Base-by-base conservation (phyloP, 2,329 filamentous ascomycete species). In the Botrytis galanthina region DNA sequence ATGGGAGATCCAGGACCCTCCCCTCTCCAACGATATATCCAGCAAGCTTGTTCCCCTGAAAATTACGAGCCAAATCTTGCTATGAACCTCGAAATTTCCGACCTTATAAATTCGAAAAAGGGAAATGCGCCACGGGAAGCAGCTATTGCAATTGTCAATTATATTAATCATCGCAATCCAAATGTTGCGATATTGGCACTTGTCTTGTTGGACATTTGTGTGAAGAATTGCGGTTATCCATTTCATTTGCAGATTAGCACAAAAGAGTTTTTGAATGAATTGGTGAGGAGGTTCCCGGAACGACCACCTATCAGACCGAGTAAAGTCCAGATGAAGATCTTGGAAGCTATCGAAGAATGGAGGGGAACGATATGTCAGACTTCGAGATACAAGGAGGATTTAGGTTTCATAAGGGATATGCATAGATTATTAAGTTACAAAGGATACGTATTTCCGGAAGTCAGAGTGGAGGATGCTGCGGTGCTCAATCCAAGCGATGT, bases 201-300 rank as follows among this genome's bases (percentile, higher is more conserved):
- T 80, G 91, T 91, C 85, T 89, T 99, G 78, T 93, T 99, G 81
- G 96, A 99, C 82, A 98, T 98, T 76, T 98, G 96, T 83, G 96
- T 98, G 83, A 99, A 99, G 87, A 99, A 99, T 85, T 99, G 96
- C 87, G 96, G 96, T 79, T 99, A 99, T 82, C 95, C 96, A 1
- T 99, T 99, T 83, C 96, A 99, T 81, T 90, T 99, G 74, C 96
- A 99, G 84, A 98, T 99, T 81, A 95, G 93, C 83, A 98, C 96
- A 78, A 99, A 99, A 83, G 96, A 99, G 81, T 99, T 99, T 80
- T 90, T 99, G 79, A 99, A 99, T 84, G 96, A 99, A 85, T 90
- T 99, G 74, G 96, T 99, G 75, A 91, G 96, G 78, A 90, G 96
- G 77, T 99, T 99, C 80, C 96, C 96, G 66, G 96, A 99, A 84